These are phyloP conservation scores for Phytopythium aichiense DNA, from an alignment of 352 stramenopile genomes.

Conservation along the genomic window DNA sequence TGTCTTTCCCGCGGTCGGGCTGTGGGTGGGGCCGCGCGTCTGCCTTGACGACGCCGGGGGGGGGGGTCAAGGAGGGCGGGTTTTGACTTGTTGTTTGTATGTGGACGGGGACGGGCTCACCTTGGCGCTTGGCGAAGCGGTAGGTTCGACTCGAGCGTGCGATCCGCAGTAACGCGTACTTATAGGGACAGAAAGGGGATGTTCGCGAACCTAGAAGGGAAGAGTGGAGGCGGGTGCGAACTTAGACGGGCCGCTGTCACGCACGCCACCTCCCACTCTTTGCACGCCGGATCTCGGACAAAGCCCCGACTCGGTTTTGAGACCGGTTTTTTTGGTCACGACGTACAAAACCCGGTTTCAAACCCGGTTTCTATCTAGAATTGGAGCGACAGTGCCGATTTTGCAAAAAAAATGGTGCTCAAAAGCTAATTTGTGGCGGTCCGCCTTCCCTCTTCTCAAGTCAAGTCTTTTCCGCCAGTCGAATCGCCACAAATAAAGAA, in stretches of 20 bases:
- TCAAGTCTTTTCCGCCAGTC: too few relatives aligned
- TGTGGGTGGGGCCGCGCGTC: neutral
- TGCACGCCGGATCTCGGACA: neutral
- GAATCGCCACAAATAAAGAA: too few relatives aligned
- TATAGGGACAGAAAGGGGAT: neutral
- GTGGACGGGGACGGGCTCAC: too few relatives aligned
- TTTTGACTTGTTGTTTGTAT: neutral
- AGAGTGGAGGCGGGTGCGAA: neutral
- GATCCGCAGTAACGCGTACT: neutral
- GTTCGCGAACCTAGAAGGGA: neutral
- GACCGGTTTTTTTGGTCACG: too few relatives aligned
- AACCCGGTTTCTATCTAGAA: too few relatives aligned
- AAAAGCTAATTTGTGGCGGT: too few relatives aligned
- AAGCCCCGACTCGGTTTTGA: too few relatives aligned
- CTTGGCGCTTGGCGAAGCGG: neutral
- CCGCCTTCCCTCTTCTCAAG: too few relatives aligned
- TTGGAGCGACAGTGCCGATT: too few relatives aligned
- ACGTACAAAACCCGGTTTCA: too few relatives aligned
- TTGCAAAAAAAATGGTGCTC: too few relatives aligned
- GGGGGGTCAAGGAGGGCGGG: neutral
- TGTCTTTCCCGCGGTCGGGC: neutral
- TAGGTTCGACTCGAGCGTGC: neutral
- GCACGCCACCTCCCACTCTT: slow-evolving; percentile 1
- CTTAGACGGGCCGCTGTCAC: neutral
- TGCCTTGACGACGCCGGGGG: neutral